Evolutionary conservation across 192 early-diverging fungal species (phyloP), one percentile per base, ranked within the genome.

Genomic region (Thoreauomyces humboldtii): DNA sequence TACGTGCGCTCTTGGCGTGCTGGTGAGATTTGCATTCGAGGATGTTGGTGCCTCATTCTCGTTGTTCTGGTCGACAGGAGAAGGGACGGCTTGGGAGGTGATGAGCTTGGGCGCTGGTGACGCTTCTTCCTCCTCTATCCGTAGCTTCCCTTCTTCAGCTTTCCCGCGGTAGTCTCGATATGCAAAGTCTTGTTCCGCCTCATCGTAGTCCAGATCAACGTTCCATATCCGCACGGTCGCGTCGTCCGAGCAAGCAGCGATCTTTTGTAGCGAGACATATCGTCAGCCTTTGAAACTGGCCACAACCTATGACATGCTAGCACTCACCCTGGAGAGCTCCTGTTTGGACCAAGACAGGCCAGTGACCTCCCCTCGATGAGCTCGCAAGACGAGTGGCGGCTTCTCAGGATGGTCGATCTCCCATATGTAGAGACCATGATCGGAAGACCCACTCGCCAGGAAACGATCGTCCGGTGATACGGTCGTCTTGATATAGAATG

Each of bases 171-270:
- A 31, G 24, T 29, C 36, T 25, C 42, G 34, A 29, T 55, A 65
- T 4, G 35, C 51, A 17, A 17, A 21, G 27, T 59, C 46, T 11
- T 67, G 47, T 25, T 61, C 28, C 11, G 15, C 31, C 21, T 72
- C 61, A 28, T 42, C 37, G 29, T 37, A 63, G 31, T 67, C 64
- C 35, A 41, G 4, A n/a, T 65, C 56, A 28, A 73, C 60, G 29
- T 66, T 86, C 92, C 92, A 95, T 27, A 92, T 72, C 19, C 91
- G 75, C 53, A 89, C 75, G 0, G 73, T 84, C 4, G 79, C 78
- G 69, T 95, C 92, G 51, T 93, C 91, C 0, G 85, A 82, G 54
- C 90, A 90, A 27, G 84, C 82, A 28, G 84, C 88, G 58, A 93
- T 73, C 87, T 92, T 72, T 28, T 11, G 24, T 0, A 38, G 6